Base-by-base conservation (phyloP, 345 rosid genomes). In the Rhodamnia rubescens region DNA sequence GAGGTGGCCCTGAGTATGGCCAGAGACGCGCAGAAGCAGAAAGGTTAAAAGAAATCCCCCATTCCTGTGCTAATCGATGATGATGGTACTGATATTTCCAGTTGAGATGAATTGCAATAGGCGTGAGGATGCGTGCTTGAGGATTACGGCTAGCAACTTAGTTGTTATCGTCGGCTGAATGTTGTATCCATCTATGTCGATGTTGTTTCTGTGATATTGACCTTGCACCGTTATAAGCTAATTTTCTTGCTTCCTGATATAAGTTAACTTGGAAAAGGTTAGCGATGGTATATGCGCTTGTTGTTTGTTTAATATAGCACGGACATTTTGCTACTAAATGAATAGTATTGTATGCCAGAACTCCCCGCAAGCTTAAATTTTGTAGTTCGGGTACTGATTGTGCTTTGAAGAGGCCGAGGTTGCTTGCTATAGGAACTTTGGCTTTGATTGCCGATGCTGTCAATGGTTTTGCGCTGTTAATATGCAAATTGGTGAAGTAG, bases 41-140 rank as follows among this genome's bases (percentile, higher is more conserved):
- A 85, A 93, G 95, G 94, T 93, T 61, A 85, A 85, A 7, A 7
- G 11, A 36, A 69, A 69, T 69, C 40, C 7, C 47, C 1, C 47
- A 8, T 36, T 69, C 47, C 36, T 10, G 47, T 69, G 26, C 40
- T 36, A 69, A 69, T 69, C 80, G 13, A 32, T 69, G 1, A 18
- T 0, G 78, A 69, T 26, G 69, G 13, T 58, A 44, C 47, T 36
- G 80, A 69, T 69, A 36, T 69, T 69, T 69, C 80, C 80, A 1
- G 80, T 69, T 69, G 47, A 69, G 80, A 69, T 69, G 80, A 69
- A 69, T 69, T 6, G 7, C 80, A 40, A 69, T 44, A 21, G 80
- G 80, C 80, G 24, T 69, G 80, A 42, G 47, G 26, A 32, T 18
- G 80, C 16, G 47, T 11, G 13, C 47, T 69, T 18, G 24, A 20